Evolutionary conservation across 1,284 basidiomycete genomes (phyloP).

Genomic region (Xerocomus nothofagi): DNA sequence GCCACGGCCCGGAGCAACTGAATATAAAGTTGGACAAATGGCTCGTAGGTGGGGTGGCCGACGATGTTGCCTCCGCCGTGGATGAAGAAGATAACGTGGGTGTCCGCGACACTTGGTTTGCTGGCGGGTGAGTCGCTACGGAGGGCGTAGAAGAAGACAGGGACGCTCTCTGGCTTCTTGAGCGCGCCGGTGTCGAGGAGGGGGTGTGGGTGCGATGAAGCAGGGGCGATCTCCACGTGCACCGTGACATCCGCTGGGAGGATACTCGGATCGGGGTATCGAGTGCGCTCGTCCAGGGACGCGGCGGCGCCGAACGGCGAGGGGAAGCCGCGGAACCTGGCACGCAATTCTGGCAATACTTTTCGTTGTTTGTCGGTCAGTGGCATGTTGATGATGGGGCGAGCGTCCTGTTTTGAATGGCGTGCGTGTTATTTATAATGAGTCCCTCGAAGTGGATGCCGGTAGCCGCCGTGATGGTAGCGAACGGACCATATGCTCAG

Average conservation of each 20-base stretch:
- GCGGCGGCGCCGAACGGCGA: neutral
- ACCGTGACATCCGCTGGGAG: constrained; percentile 20
- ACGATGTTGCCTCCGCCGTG: constrained; percentile 26
- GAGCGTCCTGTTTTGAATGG: too few relatives aligned
- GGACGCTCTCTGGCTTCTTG: constrained; percentile 22
- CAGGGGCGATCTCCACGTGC: constrained; percentile 23
- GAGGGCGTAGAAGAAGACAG: constrained; percentile 22
- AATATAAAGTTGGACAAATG: constrained; percentile 9
- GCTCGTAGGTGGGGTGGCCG: constrained; percentile 19
- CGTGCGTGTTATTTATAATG: neutral
- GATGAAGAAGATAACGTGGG: constrained; percentile 25
- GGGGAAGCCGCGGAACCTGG: neutral
- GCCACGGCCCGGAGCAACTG: constrained; percentile 17
- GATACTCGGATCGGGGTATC: neutral
- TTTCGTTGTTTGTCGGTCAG: constrained; percentile 19
- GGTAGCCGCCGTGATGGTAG: neutral
- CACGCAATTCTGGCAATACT: constrained; percentile 10
- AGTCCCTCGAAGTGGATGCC: too few relatives aligned
- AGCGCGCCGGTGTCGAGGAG: constrained; percentile 8
- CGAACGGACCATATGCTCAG: too few relatives aligned
- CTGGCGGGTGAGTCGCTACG: neutral
- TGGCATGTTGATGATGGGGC: constrained; percentile 9
- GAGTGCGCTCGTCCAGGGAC: constrained; percentile 26
- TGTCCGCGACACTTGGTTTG: neutral
- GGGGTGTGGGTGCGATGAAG: constrained; percentile 12